These are phyloP conservation scores for Phytophthora sojae DNA, from an alignment of 352 stramenopile genomes.

Conservation along the genomic window DNA sequence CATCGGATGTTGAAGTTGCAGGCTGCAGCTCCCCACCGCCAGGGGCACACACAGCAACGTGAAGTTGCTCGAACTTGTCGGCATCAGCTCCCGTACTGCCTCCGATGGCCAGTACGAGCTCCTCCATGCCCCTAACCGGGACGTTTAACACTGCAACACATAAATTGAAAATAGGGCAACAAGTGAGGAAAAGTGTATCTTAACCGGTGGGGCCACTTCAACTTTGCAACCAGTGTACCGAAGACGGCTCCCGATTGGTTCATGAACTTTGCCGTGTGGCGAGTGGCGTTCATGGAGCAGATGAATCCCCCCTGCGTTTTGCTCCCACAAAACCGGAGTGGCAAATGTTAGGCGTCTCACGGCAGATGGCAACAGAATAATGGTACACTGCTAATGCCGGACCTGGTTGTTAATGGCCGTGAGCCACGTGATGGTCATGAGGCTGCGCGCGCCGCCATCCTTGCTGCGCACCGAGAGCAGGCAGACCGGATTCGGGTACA, in stretches of 20 bases:
- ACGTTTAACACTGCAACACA: constrained; percentile 73
- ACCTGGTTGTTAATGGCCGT: constrained; percentile 91
- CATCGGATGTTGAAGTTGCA: constrained; percentile 1
- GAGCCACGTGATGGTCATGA: constrained; percentile 91
- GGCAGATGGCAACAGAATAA: constrained; percentile 5
- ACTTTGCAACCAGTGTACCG: constrained; percentile 39
- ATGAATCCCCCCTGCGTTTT: constrained; percentile 71
- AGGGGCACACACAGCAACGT: constrained; percentile 55
- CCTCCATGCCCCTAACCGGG: constrained; percentile 72
- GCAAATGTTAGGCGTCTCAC: constrained; percentile 5
- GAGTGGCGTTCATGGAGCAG: constrained; percentile 81
- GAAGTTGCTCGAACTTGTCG: constrained; percentile 73
- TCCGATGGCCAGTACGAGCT: constrained; percentile 81
- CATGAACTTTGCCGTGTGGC: constrained; percentile 73
- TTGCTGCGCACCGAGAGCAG: constrained; percentile 56
- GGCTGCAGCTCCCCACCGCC: constrained; percentile 31
- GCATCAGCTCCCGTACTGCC: constrained; percentile 54
- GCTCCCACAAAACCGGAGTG: background rate
- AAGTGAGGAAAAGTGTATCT: background rate
- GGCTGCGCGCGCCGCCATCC: constrained; percentile 36
- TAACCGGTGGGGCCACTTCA: constrained; percentile 8
- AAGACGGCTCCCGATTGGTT: constrained; percentile 58
- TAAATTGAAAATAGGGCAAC: background rate
- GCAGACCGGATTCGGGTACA: constrained; percentile 88
- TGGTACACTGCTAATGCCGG: background rate